phyloP scores from a whole-genome alignment of 1,284 basidiomycete genomes.

The Sanguinoderma infundibulare region DNA sequence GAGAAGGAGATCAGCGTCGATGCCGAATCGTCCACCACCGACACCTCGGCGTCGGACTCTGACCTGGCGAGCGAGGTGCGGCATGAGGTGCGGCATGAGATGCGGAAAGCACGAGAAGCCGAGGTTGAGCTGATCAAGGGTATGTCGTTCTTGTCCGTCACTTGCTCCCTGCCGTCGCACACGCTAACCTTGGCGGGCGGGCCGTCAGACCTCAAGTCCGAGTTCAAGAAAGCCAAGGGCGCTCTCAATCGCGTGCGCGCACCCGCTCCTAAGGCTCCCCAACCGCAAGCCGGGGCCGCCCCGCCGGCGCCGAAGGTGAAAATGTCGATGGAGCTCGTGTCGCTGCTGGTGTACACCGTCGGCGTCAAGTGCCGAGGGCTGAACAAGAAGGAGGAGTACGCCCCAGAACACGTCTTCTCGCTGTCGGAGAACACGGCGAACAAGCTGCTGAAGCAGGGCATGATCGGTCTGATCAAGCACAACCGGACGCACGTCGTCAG shows the following conservation, averaged over 20 bases:
- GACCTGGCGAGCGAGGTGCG: conserved; percentile 36
- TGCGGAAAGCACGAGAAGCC: conserved; percentile 35
- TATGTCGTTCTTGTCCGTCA: conserved; percentile 5
- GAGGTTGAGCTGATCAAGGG: conserved; percentile 37
- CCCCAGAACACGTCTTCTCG: conserved; percentile 90
- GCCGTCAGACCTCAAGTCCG: conserved; percentile 35
- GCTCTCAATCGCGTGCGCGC: conserved; percentile 42
- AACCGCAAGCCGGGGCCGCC: background rate
- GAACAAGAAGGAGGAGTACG: conserved; percentile 89
- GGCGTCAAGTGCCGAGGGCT: conserved; percentile 95
- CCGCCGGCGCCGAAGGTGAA: conserved; percentile 47
- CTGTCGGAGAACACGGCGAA: conserved; percentile 88
- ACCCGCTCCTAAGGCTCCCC: conserved; percentile 16
- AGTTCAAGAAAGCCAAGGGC: conserved; percentile 42
- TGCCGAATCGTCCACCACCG: conserved; percentile 50
- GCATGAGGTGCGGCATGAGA: conserved; percentile 39
- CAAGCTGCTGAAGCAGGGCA: conserved; percentile 58
- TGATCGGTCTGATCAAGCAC: conserved; percentile 88
- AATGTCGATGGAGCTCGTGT: conserved; percentile 78
- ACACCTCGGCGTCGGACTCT: conserved; percentile 50
- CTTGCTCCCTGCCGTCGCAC: background rate
- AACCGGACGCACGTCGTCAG: conserved; percentile 86
- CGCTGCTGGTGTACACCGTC: conserved; percentile 91
- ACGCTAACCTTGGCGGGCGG: background rate
- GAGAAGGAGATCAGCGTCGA: conserved; percentile 45